Percentiles rank a stretch among this genome's conserved stretches.
Conservation (phyloP, 169 alveolate genomes). For the Plasmodium coatneyi region DNA sequence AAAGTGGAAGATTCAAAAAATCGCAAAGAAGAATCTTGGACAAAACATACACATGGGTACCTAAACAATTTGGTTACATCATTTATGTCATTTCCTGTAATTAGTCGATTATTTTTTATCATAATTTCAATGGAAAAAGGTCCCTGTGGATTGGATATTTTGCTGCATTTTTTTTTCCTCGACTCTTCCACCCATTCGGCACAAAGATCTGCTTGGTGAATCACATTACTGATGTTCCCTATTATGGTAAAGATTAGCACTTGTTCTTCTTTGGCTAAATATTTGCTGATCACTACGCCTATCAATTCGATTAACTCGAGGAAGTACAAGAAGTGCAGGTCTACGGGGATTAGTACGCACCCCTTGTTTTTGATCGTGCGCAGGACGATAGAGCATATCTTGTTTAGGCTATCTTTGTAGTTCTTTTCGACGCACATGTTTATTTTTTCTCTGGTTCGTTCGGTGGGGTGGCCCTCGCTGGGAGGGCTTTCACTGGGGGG, state of each 20-base stretch:
- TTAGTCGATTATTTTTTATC: conserved; percentile 66
- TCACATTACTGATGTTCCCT: conserved; percentile 36
- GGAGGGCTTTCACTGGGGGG: no score
- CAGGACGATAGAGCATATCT: conserved; percentile 61
- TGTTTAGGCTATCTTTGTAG: conserved; percentile 54
- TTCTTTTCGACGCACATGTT: conserved; percentile 21
- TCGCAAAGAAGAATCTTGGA: conserved; percentile 59
- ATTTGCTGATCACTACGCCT: conserved; percentile 63
- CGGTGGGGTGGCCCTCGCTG: background rate
- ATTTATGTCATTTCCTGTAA: conserved; percentile 44
- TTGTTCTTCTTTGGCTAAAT: conserved; percentile 65
- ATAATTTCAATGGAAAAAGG: conserved; percentile 68
- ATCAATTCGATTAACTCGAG: conserved; percentile 57
- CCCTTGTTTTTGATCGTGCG: conserved; percentile 60
- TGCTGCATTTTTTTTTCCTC: conserved; percentile 62
- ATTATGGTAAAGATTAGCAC: conserved; percentile 31
- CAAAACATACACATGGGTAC: conserved; percentile 74
- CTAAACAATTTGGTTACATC: conserved; percentile 44
- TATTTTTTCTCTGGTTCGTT: conserved; percentile 1
- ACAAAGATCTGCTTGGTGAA: conserved; percentile 52
- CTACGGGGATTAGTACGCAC: conserved; percentile 67
- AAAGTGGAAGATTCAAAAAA: conserved; percentile 49
- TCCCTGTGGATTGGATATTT: conserved; percentile 42
- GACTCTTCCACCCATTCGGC: conserved; percentile 77
- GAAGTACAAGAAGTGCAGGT: conserved; percentile 39